Base-by-base conservation (phyloP, 768 basidiomycete genomes). In the Leccinum rimulosum region DNA sequence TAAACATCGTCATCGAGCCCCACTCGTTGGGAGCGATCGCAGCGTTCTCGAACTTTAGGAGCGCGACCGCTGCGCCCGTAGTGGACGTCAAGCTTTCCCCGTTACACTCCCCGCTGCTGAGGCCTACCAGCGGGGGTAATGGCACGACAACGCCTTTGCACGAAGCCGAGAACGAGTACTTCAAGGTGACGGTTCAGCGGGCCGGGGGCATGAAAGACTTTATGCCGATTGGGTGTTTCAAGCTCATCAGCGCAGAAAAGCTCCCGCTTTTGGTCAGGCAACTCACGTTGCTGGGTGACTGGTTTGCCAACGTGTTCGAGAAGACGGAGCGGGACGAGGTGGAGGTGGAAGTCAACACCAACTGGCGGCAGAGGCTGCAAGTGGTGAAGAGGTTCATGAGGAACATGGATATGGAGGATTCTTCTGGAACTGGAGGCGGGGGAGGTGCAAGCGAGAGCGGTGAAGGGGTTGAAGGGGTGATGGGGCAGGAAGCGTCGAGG, bases 1-100 rank as follows among this genome's bases (percentile, higher is more conserved):
- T 98, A 68, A 98, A 98, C 76, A 93, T 99, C 68, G 88, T 99
- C 68, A 88, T 99, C 70, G 93, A 97, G 68, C 94, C 97, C 0
- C 94, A 92, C 73, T 93, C 92, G 12, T 77, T 86, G 54, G 92
- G 90, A 31, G 84, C 89, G 35, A 88, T 92, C 61, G 86, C 91
- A 3, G 91, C 93, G 31, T 93, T 88, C 72, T 92, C 91, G 6
- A 87, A 91, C 70, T 89, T 72, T 52, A 72, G 69, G 49, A 55
- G 53, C 35, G 31, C 63, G 2, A 30, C 40, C 9, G n/a, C 51
- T 27, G 28, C 59, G 1, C 54, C 54, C 1, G 38, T n/a, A 4
- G 19, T 36, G 50, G 69, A 70, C 10, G 50, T 50, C 56, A 71
- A 61, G 22, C 28, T n/a, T 25, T 62, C 66, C 28, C 66, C 62